Evolutionary conservation across 129 eudicot species (phyloP).

Genomic region (Centella asiatica): DNA sequence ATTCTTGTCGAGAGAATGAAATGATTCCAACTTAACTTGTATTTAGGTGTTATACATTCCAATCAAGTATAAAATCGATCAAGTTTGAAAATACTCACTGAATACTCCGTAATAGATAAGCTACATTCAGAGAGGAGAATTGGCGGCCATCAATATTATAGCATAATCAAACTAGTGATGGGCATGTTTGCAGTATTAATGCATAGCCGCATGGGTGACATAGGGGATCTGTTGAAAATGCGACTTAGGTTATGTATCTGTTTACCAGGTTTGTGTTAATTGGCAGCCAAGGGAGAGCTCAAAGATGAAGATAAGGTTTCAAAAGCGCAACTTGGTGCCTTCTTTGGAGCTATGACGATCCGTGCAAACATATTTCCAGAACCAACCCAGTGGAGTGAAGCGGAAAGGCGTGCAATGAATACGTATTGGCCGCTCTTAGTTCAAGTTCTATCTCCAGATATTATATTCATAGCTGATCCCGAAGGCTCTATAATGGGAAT

Average conservation of each 20-base stretch:
- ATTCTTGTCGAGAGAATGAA: no score
- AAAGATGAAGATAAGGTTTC: slow-evolving; percentile 79
- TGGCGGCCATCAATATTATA: no score
- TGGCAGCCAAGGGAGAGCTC: slow-evolving; percentile 87
- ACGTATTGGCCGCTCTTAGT: slow-evolving; percentile 91
- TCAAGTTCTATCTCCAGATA: slow-evolving; percentile 62
- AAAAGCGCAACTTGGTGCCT: slow-evolving; percentile 91
- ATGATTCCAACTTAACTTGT: no score
- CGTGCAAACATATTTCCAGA: slow-evolving; percentile 92
- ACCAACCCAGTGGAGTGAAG: slow-evolving; percentile 98
- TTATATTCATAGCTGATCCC: slow-evolving; percentile 91
- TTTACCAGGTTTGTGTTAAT: slow-evolving; percentile 16
- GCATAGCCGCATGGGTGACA: no score
- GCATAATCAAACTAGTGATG: no score
- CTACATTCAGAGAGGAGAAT: no score
- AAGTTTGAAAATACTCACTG: no score
- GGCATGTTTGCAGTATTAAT: no score
- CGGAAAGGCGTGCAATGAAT: slow-evolving; percentile 90
- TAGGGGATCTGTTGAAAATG: no score
- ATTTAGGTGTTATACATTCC: no score
- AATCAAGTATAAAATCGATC: no score
- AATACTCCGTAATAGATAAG: no score
- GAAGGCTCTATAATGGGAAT: slow-evolving; percentile 91
- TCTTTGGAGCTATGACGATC: slow-evolving; percentile 91
- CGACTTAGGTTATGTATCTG: slow-evolving; percentile 9